These are phyloP conservation scores for Kandelia obovata DNA, from an alignment of 345 rosid genomes.

Conservation along the genomic window DNA sequence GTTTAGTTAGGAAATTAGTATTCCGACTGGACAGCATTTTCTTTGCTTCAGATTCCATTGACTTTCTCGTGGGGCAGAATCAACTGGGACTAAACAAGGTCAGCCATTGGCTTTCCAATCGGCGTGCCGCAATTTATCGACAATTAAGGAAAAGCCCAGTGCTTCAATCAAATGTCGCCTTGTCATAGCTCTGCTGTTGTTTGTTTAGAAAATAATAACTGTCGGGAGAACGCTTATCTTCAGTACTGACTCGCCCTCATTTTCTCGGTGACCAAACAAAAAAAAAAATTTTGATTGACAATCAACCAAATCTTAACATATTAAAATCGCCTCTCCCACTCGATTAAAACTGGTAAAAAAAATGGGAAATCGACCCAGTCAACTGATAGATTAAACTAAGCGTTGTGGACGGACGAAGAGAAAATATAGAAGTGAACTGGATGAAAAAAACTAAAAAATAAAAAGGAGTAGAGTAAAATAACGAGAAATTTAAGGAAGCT, in stretches of 20 bases:
- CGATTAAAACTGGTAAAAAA: background rate
- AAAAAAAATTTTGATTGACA: too few species aligned
- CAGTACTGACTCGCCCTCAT: background rate
- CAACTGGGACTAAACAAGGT: too few species aligned
- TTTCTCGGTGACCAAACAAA: constrained; percentile 32
- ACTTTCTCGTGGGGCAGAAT: too few species aligned
- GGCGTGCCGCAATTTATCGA: too few species aligned
- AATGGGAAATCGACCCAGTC: background rate
- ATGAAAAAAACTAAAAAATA: background rate
- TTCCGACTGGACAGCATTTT: too few species aligned
- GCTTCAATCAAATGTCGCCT: background rate
- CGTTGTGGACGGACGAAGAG: too few species aligned
- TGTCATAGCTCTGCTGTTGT: background rate
- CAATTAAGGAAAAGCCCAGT: too few species aligned
- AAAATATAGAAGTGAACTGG: too few species aligned
- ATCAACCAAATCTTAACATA: background rate
- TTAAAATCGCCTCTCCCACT: background rate
- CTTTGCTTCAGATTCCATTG: too few species aligned
- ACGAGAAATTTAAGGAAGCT: constrained; percentile 43
- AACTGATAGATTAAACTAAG: background rate
- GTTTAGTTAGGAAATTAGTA: too few species aligned
- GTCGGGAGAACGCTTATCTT: background rate
- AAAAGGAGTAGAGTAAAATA: constrained; percentile 14
- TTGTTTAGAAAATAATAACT: too few species aligned
- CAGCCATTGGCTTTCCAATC: too few species aligned